phyloP scores from a whole-genome alignment of 192 early-diverging fungal genomes.

The Lunasporangiospora selenospora region DNA sequence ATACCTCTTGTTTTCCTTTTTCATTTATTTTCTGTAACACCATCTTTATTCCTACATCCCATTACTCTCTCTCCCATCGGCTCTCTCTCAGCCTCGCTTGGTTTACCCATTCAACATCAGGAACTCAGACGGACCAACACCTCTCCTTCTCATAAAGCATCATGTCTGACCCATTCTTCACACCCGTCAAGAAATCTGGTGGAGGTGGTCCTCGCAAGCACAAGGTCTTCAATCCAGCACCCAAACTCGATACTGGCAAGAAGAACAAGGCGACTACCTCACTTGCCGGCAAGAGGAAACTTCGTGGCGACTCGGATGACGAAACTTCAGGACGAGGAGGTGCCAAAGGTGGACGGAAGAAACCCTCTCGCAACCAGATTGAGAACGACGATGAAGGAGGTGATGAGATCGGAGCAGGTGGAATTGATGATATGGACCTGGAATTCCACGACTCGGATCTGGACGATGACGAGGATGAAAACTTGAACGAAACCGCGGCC shows the following conservation, averaged over 20 bases:
- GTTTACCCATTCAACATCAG: too few species aligned
- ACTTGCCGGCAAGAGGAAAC: conserved; percentile 40
- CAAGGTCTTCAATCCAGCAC: conserved; percentile 29
- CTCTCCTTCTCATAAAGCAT: too few species aligned
- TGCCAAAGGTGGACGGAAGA: conserved; percentile 1
- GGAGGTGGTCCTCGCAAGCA: conserved; percentile 9
- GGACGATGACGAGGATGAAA: conserved; percentile 71
- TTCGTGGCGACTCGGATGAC: conserved; percentile 27
- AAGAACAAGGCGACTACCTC: conserved; percentile 37
- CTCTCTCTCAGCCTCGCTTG: too few species aligned
- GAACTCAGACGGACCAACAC: too few species aligned
- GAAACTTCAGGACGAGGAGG: not conserved
- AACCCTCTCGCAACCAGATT: conserved; percentile 4
- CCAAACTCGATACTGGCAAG: conserved; percentile 40
- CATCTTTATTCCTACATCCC: too few species aligned
- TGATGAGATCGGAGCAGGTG: conserved; percentile 58
- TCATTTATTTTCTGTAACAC: too few species aligned
- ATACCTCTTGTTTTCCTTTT: too few species aligned
- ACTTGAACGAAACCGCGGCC: conserved; percentile 83
- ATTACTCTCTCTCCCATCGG: too few species aligned
- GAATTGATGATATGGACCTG: conserved; percentile 66
- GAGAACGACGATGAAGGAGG: conserved; percentile 53
- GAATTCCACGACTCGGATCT: conserved; percentile 47
- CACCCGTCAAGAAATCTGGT: conserved; percentile 36
- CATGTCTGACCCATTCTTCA: conserved; percentile 47